Evolutionary conservation across 495 filamentous ascomycete species (phyloP).

Genomic region (Lasiosphaeria ovina): DNA sequence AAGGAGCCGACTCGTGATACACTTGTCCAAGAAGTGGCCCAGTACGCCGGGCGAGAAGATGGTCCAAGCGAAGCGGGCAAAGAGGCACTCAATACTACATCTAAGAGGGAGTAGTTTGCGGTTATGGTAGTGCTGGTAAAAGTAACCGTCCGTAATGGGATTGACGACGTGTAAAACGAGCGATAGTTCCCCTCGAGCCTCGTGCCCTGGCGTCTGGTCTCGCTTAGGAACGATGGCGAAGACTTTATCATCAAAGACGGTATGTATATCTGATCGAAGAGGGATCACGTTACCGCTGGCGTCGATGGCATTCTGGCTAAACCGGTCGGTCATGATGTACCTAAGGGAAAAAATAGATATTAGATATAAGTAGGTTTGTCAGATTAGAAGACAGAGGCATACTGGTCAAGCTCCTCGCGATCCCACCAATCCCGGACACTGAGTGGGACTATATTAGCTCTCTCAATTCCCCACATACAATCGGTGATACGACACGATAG

Average conservation of each 20-base stretch:
- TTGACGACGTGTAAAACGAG: slow-evolving; percentile 11
- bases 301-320: slow-evolving; percentile 9
- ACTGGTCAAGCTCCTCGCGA: slow-evolving; percentile 1
- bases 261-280: slow-evolving; percentile 12
- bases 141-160: slow-evolving; percentile 8
- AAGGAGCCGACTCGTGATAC: slow-evolving; percentile 6
- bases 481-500: slow-evolving; percentile 8
- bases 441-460: slow-evolving; percentile 9
- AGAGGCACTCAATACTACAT: slow-evolving; percentile 12
- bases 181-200: neutral
- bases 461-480: slow-evolving; percentile 6
- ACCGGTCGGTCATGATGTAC: slow-evolving; percentile 6
- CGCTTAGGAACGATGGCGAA: slow-evolving; percentile 15
- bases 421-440: slow-evolving; percentile 7
- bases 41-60: slow-evolving; percentile 12
- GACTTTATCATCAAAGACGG: slow-evolving; percentile 12
- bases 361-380: no score
- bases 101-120: slow-evolving; percentile 12
- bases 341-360: no score
- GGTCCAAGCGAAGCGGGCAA: slow-evolving; percentile 17
- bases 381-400: neutral
- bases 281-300: slow-evolving; percentile 1
- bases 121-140: slow-evolving; percentile 7
- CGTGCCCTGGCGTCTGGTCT: neutral
- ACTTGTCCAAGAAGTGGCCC: slow-evolving; percentile 9